Conservation (phyloP, 768 basidiomycete species). For the Coprinopsis marcescibilis region DNA sequence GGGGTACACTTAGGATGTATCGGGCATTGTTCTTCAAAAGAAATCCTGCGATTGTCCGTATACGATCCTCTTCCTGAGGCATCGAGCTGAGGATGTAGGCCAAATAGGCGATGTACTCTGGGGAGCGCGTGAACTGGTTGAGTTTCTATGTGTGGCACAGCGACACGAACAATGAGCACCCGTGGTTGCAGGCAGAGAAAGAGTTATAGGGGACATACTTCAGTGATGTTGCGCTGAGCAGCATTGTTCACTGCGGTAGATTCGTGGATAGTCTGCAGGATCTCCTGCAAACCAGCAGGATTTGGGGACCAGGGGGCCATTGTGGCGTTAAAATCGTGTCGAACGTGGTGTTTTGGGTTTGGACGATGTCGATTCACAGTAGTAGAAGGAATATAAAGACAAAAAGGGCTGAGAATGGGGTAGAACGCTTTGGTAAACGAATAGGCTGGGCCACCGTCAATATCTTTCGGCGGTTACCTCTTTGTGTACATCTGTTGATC, state of each 20-base stretch:
- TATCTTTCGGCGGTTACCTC: constrained; percentile 18
- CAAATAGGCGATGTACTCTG: constrained; percentile 95
- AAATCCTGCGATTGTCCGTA: constrained; percentile 93
- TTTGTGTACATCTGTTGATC: constrained; percentile 23
- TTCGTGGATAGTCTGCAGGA: constrained; percentile 85
- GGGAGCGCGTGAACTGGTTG: constrained; percentile 78
- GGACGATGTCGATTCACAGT: constrained; percentile 17
- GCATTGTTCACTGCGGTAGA: constrained; percentile 76
- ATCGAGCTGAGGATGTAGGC: constrained; percentile 84
- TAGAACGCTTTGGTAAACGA: not conserved
- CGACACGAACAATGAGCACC: constrained; percentile 13
- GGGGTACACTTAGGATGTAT: constrained; percentile 62
- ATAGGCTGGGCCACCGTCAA: constrained; percentile 19
- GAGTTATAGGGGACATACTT: constrained; percentile 42
- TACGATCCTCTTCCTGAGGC: constrained; percentile 83
- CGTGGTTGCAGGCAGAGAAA: constrained; percentile 14
- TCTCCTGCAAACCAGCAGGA: constrained; percentile 83
- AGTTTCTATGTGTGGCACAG: constrained; percentile 63
- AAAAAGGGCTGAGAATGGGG: constrained; percentile 13
- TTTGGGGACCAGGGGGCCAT: constrained; percentile 83
- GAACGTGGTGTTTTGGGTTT: constrained; percentile 8
- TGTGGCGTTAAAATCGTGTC: constrained; percentile 33
- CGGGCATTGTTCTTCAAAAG: constrained; percentile 94
- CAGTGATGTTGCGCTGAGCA: constrained; percentile 76
- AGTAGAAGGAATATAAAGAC: constrained; percentile 21